phyloP scores from a whole-genome alignment of 176 grass and related monocot species.

The Juncus effusus region DNA sequence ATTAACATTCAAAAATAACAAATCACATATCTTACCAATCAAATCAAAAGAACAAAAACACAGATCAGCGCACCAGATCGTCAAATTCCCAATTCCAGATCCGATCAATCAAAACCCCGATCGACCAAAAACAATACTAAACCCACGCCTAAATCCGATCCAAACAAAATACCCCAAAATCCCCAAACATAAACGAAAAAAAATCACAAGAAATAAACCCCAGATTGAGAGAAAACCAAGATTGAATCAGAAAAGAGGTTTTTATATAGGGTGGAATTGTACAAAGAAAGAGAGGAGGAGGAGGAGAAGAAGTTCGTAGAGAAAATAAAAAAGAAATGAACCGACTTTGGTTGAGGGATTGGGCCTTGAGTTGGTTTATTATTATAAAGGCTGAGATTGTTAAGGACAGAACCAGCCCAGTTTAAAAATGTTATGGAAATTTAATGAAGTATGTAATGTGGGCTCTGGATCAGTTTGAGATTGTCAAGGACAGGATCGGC shows the following conservation, averaged over 20 bases:
- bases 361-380: too few species aligned
- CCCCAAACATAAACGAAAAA: neutral
- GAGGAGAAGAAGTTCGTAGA: constrained; percentile 1
- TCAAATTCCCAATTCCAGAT: constrained; percentile 1
- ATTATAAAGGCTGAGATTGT: too few species aligned
- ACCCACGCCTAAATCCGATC: neutral
- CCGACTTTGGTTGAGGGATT: constrained; percentile 5
- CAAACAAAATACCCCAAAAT: neutral
- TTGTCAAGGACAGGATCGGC: too few species aligned
- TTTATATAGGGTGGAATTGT: constrained; percentile 18
- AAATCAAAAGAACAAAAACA: constrained; percentile 6
- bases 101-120: constrained; percentile 8
- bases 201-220: neutral
- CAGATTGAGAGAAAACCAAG: neutral
- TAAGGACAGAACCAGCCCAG: too few species aligned
- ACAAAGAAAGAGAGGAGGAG: neutral
- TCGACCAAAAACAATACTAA: neutral
- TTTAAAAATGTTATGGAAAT: too few species aligned
- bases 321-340: constrained; percentile 7
- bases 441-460: too few species aligned
- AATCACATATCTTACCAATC: constrained; percentile 7
- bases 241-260: neutral
- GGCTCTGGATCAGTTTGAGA: too few species aligned
- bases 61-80: constrained; percentile 14
- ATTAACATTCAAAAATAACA: neutral